Evolutionary conservation across 2,329 filamentous ascomycete genomes (phyloP).

Genomic region (Ramularia endophylla): DNA sequence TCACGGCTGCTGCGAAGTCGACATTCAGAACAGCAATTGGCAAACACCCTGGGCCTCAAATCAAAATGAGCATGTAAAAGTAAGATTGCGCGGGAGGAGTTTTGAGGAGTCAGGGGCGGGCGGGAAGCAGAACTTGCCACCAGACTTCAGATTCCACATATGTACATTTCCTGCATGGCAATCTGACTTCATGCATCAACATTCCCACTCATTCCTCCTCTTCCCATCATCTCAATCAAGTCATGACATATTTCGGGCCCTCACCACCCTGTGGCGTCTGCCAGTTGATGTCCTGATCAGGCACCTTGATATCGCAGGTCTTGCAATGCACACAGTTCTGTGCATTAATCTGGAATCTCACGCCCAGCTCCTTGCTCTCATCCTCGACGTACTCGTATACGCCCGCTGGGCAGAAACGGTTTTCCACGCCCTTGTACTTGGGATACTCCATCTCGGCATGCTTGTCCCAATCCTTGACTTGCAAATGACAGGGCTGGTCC

Average conservation of each 20-base stretch:
- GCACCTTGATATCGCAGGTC: slow-evolving; percentile 98
- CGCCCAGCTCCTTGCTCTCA: slow-evolving; percentile 73
- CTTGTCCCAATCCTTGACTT: slow-evolving; percentile 91
- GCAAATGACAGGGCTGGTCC: slow-evolving; percentile 92
- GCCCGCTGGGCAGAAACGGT: slow-evolving; percentile 92
- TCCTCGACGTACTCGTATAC: slow-evolving; percentile 99
- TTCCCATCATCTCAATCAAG: slow-evolving; percentile 24
- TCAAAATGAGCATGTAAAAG: too few species aligned
- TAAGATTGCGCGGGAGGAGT: too few species aligned
- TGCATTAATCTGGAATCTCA: slow-evolving; percentile 94
- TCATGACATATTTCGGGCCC: slow-evolving; percentile 61
- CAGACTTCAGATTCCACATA: too few species aligned
- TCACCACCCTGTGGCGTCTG: slow-evolving; percentile 84
- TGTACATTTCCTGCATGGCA: too few species aligned
- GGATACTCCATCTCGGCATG: slow-evolving; percentile 82
- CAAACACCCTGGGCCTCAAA: too few species aligned
- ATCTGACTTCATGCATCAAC: too few species aligned
- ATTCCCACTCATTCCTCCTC: background rate
- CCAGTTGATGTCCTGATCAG: slow-evolving; percentile 92
- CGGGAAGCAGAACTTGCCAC: too few species aligned
- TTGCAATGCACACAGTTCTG: slow-evolving; percentile 99
- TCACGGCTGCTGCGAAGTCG: too few species aligned
- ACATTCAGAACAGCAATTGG: too few species aligned
- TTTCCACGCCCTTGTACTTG: slow-evolving; percentile 85
- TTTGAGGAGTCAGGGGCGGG: too few species aligned